Conservation (phyloP, 2,329 filamentous ascomycete genomes). For the Phaeoacremonium minimum region DNA sequence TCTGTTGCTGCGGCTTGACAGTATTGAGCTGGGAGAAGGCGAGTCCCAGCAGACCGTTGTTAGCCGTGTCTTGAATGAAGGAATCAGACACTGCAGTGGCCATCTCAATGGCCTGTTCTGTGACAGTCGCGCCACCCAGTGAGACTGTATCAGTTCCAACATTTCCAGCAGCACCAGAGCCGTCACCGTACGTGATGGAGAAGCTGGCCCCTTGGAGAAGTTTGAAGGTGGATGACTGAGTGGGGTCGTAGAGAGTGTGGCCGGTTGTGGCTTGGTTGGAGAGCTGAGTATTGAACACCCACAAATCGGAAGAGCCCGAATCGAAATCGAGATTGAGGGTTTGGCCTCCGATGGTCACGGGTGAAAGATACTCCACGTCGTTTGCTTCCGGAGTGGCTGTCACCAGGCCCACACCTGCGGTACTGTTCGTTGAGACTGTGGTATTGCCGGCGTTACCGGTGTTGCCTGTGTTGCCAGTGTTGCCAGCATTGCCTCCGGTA, state of each 20-base stretch:
- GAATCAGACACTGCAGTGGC: conserved; percentile 53
- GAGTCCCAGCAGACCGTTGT: conserved; percentile 66
- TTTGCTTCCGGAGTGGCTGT: conserved; percentile 59
- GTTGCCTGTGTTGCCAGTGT: conserved; percentile 13
- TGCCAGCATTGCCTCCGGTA: conserved; percentile 19
- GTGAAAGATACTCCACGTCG: conserved; percentile 66
- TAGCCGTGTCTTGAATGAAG: conserved; percentile 56
- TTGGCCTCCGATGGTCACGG: conserved; percentile 67
- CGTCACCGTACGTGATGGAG: conserved; percentile 65
- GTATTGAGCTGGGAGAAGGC: conserved; percentile 64
- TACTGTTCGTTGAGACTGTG: conserved; percentile 18
- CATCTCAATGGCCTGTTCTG: conserved; percentile 62
- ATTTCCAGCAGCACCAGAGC: conserved; percentile 56
- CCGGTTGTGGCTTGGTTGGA: conserved; percentile 33
- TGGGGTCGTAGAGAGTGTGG: conserved; percentile 40
- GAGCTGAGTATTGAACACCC: conserved; percentile 65
- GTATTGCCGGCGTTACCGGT: conserved; percentile 8
- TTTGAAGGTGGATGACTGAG: conserved; percentile 27
- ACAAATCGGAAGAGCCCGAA: conserved; percentile 72
- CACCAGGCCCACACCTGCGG: conserved; percentile 49
- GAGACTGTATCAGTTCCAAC: conserved; percentile 66
- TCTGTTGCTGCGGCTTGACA: conserved; percentile 56
- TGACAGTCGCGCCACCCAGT: conserved; percentile 60
- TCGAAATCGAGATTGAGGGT: conserved; percentile 68
- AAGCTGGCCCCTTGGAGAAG: conserved; percentile 44